Evolutionary conservation across 106 monocot species (phyloP), one percentile per base, ranked within the genome.

Genomic region (Allium fistulosum): DNA sequence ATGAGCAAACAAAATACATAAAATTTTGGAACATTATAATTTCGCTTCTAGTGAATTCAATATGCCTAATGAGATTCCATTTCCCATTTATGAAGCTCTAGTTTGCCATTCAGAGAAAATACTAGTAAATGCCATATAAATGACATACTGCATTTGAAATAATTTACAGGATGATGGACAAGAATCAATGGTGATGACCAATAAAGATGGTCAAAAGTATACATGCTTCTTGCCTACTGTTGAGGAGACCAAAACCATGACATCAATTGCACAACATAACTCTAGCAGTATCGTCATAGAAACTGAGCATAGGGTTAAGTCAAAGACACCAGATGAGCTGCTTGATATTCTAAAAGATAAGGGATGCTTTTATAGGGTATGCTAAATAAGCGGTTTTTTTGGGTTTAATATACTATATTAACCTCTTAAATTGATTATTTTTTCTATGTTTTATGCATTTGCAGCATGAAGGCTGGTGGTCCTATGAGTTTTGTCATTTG

Each of bases 401-500:
- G 52, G 53, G 11, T 2, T 55, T 55, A 55, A 55, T 55, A 65
- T 45, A 59, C 10, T 17, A 16, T 2, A 37, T 37, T 37, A 37
- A 37, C 37, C 37, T 37, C 37, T 37, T 37, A 37, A 37, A 37
- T 37, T 37, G 37, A 37, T 37, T 2, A 1, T 37, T 53, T n/a
- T 16, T 22, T 65, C 51, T 49, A 7, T 17, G 48, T 10, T 46
- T 58, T 49, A 27, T 69, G 11, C 27, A 7, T 37, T 11, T 80
- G 71, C 76, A 91, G 95, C 82, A 85, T 66, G 91, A 96, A 67
- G 86, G 91, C 28, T 96, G 95, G 95, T 96, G 95, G 91, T 74
- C 87, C 50, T 96, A 91, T 77, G 95, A 96, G 73, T 80, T 96
- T 53, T 96, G 95, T 62, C 80, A 91, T 69, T 78, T 78, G 49